Base-by-base conservation (phyloP, 306 rosid genomes). In the Crataegus laevigata region DNA sequence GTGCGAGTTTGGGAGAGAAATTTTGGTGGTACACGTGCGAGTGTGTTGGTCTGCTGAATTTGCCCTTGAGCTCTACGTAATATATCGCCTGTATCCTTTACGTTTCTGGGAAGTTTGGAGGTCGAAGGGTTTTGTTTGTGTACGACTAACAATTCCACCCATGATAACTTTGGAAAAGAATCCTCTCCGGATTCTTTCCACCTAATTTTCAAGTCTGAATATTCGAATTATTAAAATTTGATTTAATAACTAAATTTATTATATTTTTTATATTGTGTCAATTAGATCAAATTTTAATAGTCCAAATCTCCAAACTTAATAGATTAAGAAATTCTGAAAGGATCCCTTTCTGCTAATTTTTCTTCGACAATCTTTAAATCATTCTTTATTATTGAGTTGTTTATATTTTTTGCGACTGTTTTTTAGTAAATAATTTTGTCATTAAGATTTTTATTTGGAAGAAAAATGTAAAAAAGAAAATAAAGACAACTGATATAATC, bases 11-110 rank as follows among this genome's bases (percentile, higher is more conserved):
- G 77, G 32, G 69, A 57, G 73, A 83, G 75, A 71, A 73, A 69
- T 30, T 30, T 18, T 11, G 67, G 67, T 68, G 68, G 22, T 80
- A 50, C 93, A 79, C 88, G 96, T 86, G 91, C 60, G 42, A 62
- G 13, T 42, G 1, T 25, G 6, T 40, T 15, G 28, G 29, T 18
- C 22, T 24, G 25, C 80, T 11, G 32, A 66, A 45, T n/a, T 51
- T 62, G 61, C 59, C 82, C 81, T 79, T 18, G 18, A 0, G 0
- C 1, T n/a, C n/a, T 38, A 12, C 1, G 47, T 15, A 74, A 77
- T 77, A 77, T 77, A 60, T 32, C 79, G 14, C 15, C 55, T 63
- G 4, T 73, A 22, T 59, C 79, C 75, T 73, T 42, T 2, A n/a
- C 18, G 18, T 22, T 7, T 43, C 3, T 1, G 38, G 6, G 58